phyloP scores from a whole-genome alignment of 495 filamentous ascomycete species.

The Talaromyces liani region DNA sequence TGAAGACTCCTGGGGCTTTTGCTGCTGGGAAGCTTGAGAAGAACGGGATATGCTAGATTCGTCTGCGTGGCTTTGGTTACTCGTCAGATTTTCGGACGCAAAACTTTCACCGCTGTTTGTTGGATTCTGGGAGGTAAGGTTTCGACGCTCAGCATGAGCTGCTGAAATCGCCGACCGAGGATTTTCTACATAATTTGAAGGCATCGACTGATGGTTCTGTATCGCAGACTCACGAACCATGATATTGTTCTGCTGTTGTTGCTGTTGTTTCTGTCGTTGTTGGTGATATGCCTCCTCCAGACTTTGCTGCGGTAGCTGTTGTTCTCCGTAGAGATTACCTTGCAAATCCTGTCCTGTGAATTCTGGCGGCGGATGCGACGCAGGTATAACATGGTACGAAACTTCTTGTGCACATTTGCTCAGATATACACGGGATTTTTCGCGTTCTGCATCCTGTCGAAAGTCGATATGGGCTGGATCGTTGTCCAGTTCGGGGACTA shows the following conservation, averaged over 20 bases:
- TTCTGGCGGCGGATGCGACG: conserved; percentile 39
- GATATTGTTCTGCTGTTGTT: conserved; percentile 37
- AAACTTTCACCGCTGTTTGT: not conserved
- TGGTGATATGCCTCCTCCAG: conserved; percentile 45
- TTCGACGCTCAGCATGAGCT: conserved; percentile 23
- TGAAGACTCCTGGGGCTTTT: conserved; percentile 23
- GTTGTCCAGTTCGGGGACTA: conserved; percentile 39
- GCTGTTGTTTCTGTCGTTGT: conserved; percentile 30
- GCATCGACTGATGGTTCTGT: conserved; percentile 39
- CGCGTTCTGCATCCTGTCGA: conserved; percentile 45
- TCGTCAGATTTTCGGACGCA: not conserved
- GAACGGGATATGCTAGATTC: not conserved
- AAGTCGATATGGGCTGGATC: conserved; percentile 49
- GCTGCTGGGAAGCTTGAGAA: conserved; percentile 12
- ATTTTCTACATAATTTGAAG: conserved; percentile 38
- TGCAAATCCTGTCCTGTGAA: conserved; percentile 39
- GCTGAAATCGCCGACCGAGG: conserved; percentile 23
- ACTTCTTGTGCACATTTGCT: conserved; percentile 49
- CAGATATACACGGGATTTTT: conserved; percentile 44
- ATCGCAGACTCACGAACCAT: conserved; percentile 38
- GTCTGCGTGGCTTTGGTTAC: not conserved
- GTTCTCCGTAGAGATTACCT: conserved; percentile 37
- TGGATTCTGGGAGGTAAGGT: conserved; percentile 9
- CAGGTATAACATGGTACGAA: conserved; percentile 46
- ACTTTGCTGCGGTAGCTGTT: conserved; percentile 39